phyloP scores from a whole-genome alignment of 805 yeast genomes.

The Teunomyces cretensis region DNA sequence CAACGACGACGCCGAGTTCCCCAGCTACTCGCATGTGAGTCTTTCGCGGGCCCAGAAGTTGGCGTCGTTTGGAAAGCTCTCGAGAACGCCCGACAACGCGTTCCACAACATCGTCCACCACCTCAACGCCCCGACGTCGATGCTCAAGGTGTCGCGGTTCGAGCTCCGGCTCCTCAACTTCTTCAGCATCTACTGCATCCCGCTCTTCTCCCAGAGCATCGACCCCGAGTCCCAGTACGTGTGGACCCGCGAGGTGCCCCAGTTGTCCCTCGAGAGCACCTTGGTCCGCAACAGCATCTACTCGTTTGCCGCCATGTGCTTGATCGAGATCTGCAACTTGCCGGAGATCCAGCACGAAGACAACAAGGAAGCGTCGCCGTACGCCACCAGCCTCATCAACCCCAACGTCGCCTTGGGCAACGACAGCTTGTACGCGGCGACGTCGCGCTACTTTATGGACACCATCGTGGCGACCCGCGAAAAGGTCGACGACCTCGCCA shows the following conservation, averaged over 20 bases:
- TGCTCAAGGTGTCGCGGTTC: slow-evolving; percentile 19
- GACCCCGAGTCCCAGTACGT: slow-evolving; percentile 17
- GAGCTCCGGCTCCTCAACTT: slow-evolving; percentile 27
- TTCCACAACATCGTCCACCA: background rate
- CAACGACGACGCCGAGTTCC: background rate
- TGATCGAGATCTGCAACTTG: slow-evolving; percentile 12
- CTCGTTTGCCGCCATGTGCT: slow-evolving; percentile 20
- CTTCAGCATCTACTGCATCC: slow-evolving; percentile 28
- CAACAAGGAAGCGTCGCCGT: background rate
- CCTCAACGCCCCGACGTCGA: slow-evolving; percentile 16
- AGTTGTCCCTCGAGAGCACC: slow-evolving; percentile 19
- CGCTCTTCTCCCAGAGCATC: slow-evolving; percentile 23
- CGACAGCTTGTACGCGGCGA: background rate
- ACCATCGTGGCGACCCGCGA: slow-evolving; percentile 14
- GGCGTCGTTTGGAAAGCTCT: background rate
- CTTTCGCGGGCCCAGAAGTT: slow-evolving; percentile 15
- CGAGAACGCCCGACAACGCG: background rate
- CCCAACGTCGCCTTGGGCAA: background rate
- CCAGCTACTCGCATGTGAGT: background rate
- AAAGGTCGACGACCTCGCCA: slow-evolving; percentile 3
- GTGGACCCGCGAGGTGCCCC: slow-evolving; percentile 28
- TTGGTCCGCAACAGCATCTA: slow-evolving; percentile 26
- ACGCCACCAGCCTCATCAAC: background rate
- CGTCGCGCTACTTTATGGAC: slow-evolving; percentile 20
- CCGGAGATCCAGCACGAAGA: slow-evolving; percentile 19